Conservation (phyloP, 169 alveolate genomes). For the Cryptosporidium bovis region DNA sequence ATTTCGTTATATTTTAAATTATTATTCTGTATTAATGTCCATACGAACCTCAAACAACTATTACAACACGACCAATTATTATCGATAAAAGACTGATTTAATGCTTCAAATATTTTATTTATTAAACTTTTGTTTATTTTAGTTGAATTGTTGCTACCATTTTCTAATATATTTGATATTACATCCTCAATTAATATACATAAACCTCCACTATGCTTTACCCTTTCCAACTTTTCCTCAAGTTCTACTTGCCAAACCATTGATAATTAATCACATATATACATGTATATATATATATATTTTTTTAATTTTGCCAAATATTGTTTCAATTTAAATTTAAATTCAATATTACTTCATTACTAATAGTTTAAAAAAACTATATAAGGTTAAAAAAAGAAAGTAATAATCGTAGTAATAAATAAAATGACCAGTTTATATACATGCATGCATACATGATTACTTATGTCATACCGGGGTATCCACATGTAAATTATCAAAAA, state of each 20-base stretch:
- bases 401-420: background rate
- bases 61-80: slow-evolving; percentile 63
- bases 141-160: background rate
- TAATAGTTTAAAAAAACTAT: background rate
- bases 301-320: background rate
- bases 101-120: slow-evolving; percentile 23
- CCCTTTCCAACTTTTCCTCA: slow-evolving; percentile 43
- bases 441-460: background rate
- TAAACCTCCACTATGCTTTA: slow-evolving; percentile 20
- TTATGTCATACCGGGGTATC: background rate
- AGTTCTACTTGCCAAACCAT: slow-evolving; percentile 70
- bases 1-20: slow-evolving; percentile 16
- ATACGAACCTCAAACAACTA: slow-evolving; percentile 63
- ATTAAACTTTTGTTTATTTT: slow-evolving; percentile 1
- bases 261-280: slow-evolving; percentile 2
- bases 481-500: background rate
- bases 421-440: background rate
- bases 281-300: no score
- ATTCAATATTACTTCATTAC: background rate
- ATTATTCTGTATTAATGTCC: slow-evolving; percentile 64
- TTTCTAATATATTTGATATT: slow-evolving; percentile 28
- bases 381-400: background rate
- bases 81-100: slow-evolving; percentile 16
- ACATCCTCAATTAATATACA: slow-evolving; percentile 53
- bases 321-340: background rate